Percentiles rank a stretch among this genome's conserved stretches.
Evolutionary conservation across 768 basidiomycete species (phyloP).

Genomic region (Rhodotorula sphaerocarpa): DNA sequence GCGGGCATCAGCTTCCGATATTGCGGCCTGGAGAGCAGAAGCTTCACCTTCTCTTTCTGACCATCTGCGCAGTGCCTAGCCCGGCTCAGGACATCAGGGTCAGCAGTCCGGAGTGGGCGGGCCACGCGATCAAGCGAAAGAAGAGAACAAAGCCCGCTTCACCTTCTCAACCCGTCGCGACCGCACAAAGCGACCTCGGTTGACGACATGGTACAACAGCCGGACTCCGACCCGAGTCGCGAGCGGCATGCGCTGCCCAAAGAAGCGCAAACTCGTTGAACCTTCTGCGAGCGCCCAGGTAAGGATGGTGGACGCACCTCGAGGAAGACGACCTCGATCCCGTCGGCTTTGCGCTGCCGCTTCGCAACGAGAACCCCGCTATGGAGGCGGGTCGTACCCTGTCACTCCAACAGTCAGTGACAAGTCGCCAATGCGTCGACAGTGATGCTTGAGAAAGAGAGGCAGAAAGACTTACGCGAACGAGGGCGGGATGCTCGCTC

Average conservation of each 20-base stretch:
- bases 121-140: no score
- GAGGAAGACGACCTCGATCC: background rate
- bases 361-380: slow-evolving; percentile 11
- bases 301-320: background rate
- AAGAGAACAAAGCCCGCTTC: background rate
- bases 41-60: background rate
- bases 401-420: no score
- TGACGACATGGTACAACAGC: slow-evolving; percentile 14
- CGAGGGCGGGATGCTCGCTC: background rate
- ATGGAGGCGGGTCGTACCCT: background rate
- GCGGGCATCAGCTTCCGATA: no score
- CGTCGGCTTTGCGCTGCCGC: background rate
- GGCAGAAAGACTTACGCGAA: background rate
- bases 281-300: no score
- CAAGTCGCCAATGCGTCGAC: no score
- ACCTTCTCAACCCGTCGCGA: background rate
- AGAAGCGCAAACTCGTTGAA: no score
- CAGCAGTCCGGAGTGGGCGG: no score
- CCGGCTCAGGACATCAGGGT: no score
- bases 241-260: slow-evolving; percentile 10
- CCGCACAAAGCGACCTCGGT: background rate
- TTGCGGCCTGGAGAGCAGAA: background rate
- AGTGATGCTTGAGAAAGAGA: background rate
- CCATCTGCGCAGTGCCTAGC: background rate
- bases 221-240: slow-evolving; percentile 3